Percentiles rank a stretch among this genome's conserved stretches.
Evolutionary conservation across 179 eudicot species (phyloP).

Genomic region (Silene coronaria): DNA sequence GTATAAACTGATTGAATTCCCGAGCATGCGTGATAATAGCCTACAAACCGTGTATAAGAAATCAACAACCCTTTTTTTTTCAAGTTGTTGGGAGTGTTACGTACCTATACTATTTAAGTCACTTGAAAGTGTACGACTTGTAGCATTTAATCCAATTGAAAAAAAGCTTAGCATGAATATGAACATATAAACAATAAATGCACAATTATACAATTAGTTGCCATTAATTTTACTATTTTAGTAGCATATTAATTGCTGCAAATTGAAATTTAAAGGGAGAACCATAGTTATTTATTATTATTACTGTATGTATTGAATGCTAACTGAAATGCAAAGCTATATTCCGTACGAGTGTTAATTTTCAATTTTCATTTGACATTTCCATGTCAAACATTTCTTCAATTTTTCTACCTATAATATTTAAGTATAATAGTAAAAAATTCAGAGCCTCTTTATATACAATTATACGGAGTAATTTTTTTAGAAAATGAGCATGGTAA

Average conservation of each 20-base stretch:
- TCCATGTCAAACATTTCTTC: too few species aligned
- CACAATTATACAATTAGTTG: constrained; percentile 9
- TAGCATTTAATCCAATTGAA: neutral
- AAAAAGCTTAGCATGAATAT: neutral
- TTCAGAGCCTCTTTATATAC: too few species aligned
- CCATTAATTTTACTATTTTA: neutral
- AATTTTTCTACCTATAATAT: too few species aligned
- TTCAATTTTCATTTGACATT: too few species aligned
- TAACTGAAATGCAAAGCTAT: neutral
- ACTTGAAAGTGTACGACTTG: neutral
- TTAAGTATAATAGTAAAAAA: too few species aligned
- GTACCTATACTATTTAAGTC: neutral
- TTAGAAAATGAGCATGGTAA: too few species aligned
- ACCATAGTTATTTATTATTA: neutral
- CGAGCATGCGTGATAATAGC: too few species aligned
- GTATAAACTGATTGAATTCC: too few species aligned
- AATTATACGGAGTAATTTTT: too few species aligned
- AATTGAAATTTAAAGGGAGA: neutral
- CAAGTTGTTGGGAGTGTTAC: neutral
- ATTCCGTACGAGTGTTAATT: neutral
- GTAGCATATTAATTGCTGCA: constrained; percentile 8
- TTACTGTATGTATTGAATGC: neutral
- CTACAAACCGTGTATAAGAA: too few species aligned
- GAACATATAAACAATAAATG: constrained; percentile 13
- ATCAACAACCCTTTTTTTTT: neutral